Evolutionary conservation across 129 eudicot species (phyloP).

Genomic region (Kitagawia praeruptora): DNA sequence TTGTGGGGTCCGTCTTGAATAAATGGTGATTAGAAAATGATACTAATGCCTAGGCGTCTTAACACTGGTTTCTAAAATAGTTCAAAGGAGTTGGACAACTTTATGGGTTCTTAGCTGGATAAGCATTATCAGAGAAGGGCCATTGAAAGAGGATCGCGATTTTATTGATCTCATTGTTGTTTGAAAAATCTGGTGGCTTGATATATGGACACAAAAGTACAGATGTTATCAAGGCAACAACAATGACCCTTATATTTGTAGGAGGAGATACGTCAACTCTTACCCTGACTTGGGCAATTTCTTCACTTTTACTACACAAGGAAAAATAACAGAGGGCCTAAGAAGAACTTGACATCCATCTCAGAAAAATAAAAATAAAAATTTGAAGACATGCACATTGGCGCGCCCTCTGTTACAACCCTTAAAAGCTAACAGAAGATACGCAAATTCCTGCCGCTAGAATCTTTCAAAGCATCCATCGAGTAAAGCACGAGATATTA

Average conservation of each 20-base stretch:
- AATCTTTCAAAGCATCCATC: too few relatives aligned
- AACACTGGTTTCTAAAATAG: too few relatives aligned
- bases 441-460: too few relatives aligned
- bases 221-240: background rate
- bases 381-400: too few relatives aligned
- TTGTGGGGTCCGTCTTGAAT: too few relatives aligned
- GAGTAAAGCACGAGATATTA: too few relatives aligned
- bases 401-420: too few relatives aligned
- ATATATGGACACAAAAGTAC: too few relatives aligned
- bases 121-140: slow-evolving; percentile 8
- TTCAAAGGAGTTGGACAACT: slow-evolving; percentile 11
- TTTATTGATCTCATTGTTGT: slow-evolving; percentile 10
- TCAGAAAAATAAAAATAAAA: background rate
- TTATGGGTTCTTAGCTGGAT: slow-evolving; percentile 12
- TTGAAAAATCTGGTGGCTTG: background rate
- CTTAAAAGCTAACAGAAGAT: too few relatives aligned
- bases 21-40: too few relatives aligned
- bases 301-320: background rate
- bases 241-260: background rate
- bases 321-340: background rate
- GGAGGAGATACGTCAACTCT: slow-evolving; percentile 5
- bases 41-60: too few relatives aligned
- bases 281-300: slow-evolving; percentile 10
- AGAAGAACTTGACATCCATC: slow-evolving; percentile 11
- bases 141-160: background rate